Percentiles rank a stretch among this genome's conserved stretches.
These are phyloP conservation scores for Pseudomassariella vexata DNA, from an alignment of 2,329 filamentous ascomycete species.

Conservation along the genomic window DNA sequence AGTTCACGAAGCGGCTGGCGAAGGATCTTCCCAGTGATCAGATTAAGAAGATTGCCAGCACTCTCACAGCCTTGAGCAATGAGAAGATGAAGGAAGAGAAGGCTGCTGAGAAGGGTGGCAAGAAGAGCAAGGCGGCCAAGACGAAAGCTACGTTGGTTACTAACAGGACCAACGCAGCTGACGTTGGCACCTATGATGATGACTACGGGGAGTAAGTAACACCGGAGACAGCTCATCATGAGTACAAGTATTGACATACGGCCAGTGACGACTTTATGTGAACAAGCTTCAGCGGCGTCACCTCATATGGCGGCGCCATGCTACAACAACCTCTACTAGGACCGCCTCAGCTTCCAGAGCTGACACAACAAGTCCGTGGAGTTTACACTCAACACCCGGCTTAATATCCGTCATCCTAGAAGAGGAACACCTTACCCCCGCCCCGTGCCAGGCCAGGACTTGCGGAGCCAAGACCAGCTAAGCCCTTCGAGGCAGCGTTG, in stretches of 20 bases:
- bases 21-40: conserved; percentile 87
- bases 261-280: conserved; percentile 68
- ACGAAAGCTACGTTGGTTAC: conserved; percentile 82
- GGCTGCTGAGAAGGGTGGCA: conserved; percentile 83
- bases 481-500: too few species aligned
- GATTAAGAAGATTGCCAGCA: conserved; percentile 91
- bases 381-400: conserved; percentile 1
- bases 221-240: too few species aligned
- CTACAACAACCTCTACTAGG: conserved; percentile 2
- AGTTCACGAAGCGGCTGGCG: conserved; percentile 80
- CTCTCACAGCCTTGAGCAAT: conserved; percentile 83
- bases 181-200: conserved; percentile 75
- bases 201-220: conserved; percentile 78
- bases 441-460: too few species aligned
- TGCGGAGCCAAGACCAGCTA: too few species aligned
- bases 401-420: conserved; percentile 2
- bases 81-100: conserved; percentile 99
- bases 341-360: not conserved
- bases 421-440: too few species aligned
- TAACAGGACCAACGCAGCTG: conserved; percentile 53
- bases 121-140: conserved; percentile 93
- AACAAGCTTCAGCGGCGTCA: conserved; percentile 26
- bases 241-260: too few species aligned
- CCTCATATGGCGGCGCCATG: conserved; percentile 12
- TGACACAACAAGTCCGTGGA: not conserved